Evolutionary conservation across 2,329 filamentous ascomycete genomes (phyloP).

Genomic region (Aspergillus ustus): DNA sequence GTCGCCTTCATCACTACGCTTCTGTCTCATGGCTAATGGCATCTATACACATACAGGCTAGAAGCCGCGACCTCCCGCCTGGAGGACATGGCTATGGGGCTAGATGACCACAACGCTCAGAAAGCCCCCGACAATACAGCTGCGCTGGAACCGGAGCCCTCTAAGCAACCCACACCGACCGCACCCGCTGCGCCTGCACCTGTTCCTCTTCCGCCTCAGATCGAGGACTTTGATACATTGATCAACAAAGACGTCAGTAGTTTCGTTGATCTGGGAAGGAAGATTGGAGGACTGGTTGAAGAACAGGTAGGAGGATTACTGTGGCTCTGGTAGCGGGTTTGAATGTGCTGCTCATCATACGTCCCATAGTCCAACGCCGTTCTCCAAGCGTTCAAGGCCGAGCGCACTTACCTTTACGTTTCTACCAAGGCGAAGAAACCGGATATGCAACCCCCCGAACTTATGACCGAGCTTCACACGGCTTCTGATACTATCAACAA

Average conservation of each 20-base stretch:
- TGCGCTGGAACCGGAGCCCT: constrained; percentile 27
- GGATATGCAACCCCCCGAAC: constrained; percentile 71
- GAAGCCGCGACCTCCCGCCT: constrained; percentile 95
- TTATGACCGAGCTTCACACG: constrained; percentile 85
- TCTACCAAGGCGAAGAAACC: constrained; percentile 93
- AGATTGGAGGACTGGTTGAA: constrained; percentile 76
- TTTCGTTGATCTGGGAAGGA: constrained; percentile 77
- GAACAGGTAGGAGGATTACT: constrained; percentile 67
- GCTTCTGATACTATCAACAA: constrained; percentile 78
- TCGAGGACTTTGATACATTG: constrained; percentile 86
- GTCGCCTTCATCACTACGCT: neutral
- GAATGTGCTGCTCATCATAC: constrained; percentile 24
- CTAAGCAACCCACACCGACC: constrained; percentile 36
- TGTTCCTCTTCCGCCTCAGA: constrained; percentile 71
- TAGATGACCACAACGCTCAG: constrained; percentile 53
- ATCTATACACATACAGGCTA: constrained; percentile 69
- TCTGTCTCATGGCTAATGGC: constrained; percentile 35
- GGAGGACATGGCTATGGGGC: constrained; percentile 90
- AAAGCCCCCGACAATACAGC: constrained; percentile 37
- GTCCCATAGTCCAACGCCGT: constrained; percentile 58
- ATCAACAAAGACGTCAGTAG: constrained; percentile 74
- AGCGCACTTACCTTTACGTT: constrained; percentile 86
- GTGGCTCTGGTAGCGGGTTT: neutral
- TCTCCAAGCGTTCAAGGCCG: constrained; percentile 74
- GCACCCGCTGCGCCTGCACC: constrained; percentile 54